phyloP scores from a whole-genome alignment of 169 alveolate species.

The Plasmodium berghei region DNA sequence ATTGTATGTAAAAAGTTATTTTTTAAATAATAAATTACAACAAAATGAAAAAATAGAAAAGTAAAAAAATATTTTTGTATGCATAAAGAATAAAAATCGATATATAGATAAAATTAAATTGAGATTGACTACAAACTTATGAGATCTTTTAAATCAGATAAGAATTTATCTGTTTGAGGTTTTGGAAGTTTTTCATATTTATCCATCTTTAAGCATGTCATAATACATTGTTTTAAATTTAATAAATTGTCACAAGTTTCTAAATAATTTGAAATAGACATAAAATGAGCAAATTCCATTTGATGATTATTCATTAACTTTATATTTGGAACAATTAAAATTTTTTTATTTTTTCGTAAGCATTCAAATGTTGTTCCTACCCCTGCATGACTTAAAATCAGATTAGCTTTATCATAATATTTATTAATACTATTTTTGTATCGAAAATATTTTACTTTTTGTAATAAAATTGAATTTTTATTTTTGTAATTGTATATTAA shows the following conservation, averaged over 20 bases:
- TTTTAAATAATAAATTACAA: no score
- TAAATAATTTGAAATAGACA: constrained; percentile 58
- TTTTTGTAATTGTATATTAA: constrained; percentile 16
- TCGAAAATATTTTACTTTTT: constrained; percentile 54
- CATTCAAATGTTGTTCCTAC: constrained; percentile 90
- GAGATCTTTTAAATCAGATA: constrained; percentile 16
- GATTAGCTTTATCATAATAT: constrained; percentile 78
- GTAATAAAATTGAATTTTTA: background rate
- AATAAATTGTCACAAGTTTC: constrained; percentile 56
- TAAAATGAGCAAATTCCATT: constrained; percentile 81
- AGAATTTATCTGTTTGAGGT: constrained; percentile 23
- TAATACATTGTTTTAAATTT: constrained; percentile 27
- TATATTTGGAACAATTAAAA: constrained; percentile 86
- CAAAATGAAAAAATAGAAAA: no score
- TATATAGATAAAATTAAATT: no score
- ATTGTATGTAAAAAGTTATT: no score
- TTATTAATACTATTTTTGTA: constrained; percentile 79
- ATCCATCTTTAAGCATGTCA: constrained; percentile 65
- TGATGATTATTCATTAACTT: constrained; percentile 88
- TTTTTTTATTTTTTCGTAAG: constrained; percentile 84
- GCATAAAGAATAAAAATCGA: no score
- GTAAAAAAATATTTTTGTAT: no score
- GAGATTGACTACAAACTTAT: background rate
- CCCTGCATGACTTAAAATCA: constrained; percentile 90
- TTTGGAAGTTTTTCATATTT: constrained; percentile 48